Base-by-base conservation (phyloP, 140 eudicot species). In the Flaveria floridana region DNA sequence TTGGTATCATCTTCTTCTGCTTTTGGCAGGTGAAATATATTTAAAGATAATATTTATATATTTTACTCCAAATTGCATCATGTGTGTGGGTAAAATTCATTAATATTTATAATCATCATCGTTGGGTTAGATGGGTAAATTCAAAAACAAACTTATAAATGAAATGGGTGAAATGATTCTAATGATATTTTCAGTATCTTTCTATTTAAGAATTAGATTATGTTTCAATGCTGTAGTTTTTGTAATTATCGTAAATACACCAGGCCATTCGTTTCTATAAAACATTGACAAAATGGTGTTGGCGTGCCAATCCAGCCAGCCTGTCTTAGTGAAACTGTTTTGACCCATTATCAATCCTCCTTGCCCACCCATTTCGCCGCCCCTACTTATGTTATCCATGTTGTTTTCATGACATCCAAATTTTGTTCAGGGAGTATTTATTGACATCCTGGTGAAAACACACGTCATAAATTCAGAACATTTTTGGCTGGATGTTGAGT, bases 1-100 rank as follows among this genome's bases (percentile, higher is more conserved):
- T 67, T 59, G 97, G 99, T 72, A 76, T 86, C 25, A 88, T 90
- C 71, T 90, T 90, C 86, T 88, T 94, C 77, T 70, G 94, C 86
- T 94, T 86, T 77, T 90, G 96, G 95, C 99, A 94, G 99, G 99
- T 94, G 87, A 76, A 56, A 1, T 16, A 20, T 70, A 30, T 19
- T 65, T 50, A 44, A 34, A 39, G 4, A 23, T 1, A 52, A 7
- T 34, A 25, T 42, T 18, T 20, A 12, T 9, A 23, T 62, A 62
- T 62, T 64, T 23, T 13, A 56, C 63, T 58, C n/a, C n/a, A 21
- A 44, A 44, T 9, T 44, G 50, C 13, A 10, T 44, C 11, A 8
- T 7, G 13, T 10, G 50, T 44, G 50, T 26, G 50, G 50, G 50
- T 44, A 44, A 8, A 44, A 44, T 44, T 10, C 11, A 44, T 44